These are phyloP conservation scores for Ceratobasidium sp. DNA, from an alignment of 1,284 basidiomycete species.

Conservation along the genomic window DNA sequence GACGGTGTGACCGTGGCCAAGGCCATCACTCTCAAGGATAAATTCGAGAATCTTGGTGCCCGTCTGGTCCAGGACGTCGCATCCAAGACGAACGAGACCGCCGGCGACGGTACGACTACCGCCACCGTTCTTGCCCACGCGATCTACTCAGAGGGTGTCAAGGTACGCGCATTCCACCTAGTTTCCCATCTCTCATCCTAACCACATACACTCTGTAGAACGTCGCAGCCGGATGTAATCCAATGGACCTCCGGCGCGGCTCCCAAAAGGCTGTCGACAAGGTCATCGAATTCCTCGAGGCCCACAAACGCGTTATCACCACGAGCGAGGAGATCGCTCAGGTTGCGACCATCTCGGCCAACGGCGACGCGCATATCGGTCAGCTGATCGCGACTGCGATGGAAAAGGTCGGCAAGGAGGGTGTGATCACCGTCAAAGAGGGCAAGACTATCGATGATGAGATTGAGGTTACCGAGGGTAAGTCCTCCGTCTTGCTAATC, in stretches of 20 bases:
- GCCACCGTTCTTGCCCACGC: constrained; percentile 96
- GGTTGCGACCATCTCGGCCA: constrained; percentile 98
- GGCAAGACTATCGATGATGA: constrained; percentile 97
- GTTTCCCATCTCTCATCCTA: not conserved
- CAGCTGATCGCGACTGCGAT: constrained; percentile 98
- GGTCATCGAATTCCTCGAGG: constrained; percentile 91
- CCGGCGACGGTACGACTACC: constrained; percentile 98
- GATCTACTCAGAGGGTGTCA: constrained; percentile 98
- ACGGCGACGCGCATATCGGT: constrained; percentile 94
- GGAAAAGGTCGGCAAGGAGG: constrained; percentile 99
- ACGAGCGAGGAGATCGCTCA: constrained; percentile 95
- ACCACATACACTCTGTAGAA: constrained; percentile 60
- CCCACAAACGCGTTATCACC: constrained; percentile 93
- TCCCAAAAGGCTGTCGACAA: constrained; percentile 96
- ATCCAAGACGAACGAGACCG: constrained; percentile 95
- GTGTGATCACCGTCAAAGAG: constrained; percentile 99
- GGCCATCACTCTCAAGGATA: constrained; percentile 94
- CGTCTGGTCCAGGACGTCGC: constrained; percentile 96
- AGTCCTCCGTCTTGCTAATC: not conserved
- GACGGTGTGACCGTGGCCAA: constrained; percentile 99
- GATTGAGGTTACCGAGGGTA: constrained; percentile 96
- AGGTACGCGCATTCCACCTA: constrained; percentile 55
- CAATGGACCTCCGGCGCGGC: constrained; percentile 98
- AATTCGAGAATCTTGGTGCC: constrained; percentile 98
- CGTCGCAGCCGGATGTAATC: constrained; percentile 98